Conservation (phyloP, 306 rosid species). For the Dryas octopetala region DNA sequence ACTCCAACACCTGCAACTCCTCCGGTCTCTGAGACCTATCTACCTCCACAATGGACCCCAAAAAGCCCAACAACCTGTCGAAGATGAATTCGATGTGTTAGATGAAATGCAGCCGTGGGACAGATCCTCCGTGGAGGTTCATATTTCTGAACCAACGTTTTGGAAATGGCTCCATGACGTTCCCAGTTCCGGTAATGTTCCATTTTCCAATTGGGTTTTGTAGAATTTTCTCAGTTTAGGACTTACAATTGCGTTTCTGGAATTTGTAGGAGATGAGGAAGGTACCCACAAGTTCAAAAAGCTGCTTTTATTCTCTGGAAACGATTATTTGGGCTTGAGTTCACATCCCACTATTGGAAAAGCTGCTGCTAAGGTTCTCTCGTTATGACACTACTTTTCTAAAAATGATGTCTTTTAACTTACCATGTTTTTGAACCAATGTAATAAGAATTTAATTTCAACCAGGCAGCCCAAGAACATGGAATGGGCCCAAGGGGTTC, state of each 20-base stretch:
- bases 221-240: not conserved
- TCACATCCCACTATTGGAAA: conserved; percentile 79
- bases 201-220: not conserved
- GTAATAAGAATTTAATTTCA: conserved; percentile 24
- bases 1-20: conserved; percentile 59
- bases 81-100: conserved; percentile 49
- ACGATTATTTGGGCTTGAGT: conserved; percentile 89
- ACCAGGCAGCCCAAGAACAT: conserved; percentile 79
- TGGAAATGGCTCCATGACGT: conserved; percentile 63
- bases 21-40: conserved; percentile 82
- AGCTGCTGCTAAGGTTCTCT: conserved; percentile 62
- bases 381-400: conserved; percentile 10
- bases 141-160: conserved; percentile 57
- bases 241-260: not conserved
- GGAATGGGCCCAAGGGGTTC: conserved; percentile 99
- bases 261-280: conserved; percentile 66
- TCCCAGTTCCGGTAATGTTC: conserved; percentile 61
- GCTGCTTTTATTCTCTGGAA: conserved; percentile 79
- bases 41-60: conserved; percentile 33
- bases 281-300: conserved; percentile 42
- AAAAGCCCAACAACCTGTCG: not conserved
- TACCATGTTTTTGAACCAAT: not conserved
- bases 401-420: not conserved
- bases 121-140: conserved; percentile 67
- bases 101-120: conserved; percentile 76